These are phyloP conservation scores for Takashimella tepidaria DNA, from an alignment of 1,284 basidiomycete genomes.

Conservation along the genomic window DNA sequence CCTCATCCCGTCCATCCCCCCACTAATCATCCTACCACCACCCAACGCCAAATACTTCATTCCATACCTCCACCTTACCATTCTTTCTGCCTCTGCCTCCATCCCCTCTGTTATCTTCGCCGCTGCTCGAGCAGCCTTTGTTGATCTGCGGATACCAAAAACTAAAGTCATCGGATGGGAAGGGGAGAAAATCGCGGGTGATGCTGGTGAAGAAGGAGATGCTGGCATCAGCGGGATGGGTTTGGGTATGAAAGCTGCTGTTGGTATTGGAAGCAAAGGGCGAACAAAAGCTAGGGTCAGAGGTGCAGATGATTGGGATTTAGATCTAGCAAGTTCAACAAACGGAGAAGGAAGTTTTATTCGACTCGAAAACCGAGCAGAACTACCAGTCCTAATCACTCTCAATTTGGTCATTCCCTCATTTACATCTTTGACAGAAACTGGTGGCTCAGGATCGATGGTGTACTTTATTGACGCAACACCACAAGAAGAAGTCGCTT, in stretches of 20 bases:
- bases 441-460: neutral
- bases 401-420: constrained; percentile 35
- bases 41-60: constrained; percentile 1
- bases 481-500: constrained; percentile 43
- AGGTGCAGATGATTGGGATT: constrained; percentile 47
- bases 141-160: constrained; percentile 37
- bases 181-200: constrained; percentile 14
- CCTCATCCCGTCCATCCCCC: constrained; percentile 41
- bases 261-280: constrained; percentile 30
- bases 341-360: constrained; percentile 21
- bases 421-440: neutral
- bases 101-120: constrained; percentile 29
- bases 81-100: constrained; percentile 36
- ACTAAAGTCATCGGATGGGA: constrained; percentile 42
- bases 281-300: constrained; percentile 22
- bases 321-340: constrained; percentile 21
- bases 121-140: constrained; percentile 41
- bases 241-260: constrained; percentile 32
- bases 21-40: constrained; percentile 36
- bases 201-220: constrained; percentile 9
- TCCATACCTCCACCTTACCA: constrained; percentile 14
- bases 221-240: constrained; percentile 37
- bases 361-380: constrained; percentile 26
- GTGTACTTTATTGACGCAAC: constrained; percentile 42
- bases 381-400: constrained; percentile 42